Percentiles rank a stretch among this genome's conserved stretches.
phyloP scores from a whole-genome alignment of 257 asterid genomes.

The Hygrophila difformis region DNA sequence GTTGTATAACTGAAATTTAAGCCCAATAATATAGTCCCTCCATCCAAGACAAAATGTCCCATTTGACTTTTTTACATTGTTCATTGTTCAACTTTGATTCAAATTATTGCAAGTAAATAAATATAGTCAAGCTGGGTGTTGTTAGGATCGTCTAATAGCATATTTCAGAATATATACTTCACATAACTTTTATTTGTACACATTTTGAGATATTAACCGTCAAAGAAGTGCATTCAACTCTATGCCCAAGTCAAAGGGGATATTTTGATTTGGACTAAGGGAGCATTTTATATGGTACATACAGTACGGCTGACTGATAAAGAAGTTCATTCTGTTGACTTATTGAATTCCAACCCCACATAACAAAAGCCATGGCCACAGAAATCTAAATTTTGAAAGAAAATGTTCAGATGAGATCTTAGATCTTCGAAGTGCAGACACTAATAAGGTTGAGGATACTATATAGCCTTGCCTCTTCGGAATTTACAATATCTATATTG shows the following conservation, averaged over 20 bases:
- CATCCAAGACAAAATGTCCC: no score
- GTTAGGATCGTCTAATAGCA: no score
- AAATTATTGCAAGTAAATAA: no score
- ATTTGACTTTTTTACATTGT: no score
- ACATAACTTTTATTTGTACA: no score
- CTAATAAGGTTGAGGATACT: slow-evolving; percentile 7
- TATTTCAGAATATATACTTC: no score
- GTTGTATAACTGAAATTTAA: slow-evolving; percentile 1
- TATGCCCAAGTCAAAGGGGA: no score
- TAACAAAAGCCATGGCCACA: neutral
- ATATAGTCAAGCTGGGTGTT: no score
- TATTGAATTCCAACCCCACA: neutral
- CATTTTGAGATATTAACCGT: no score
- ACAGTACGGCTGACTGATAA: slow-evolving; percentile 4
- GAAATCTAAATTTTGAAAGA: slow-evolving; percentile 4
- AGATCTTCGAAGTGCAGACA: slow-evolving; percentile 13
- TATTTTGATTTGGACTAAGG: no score
- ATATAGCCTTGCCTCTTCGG: slow-evolving; percentile 56
- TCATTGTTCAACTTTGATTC: no score
- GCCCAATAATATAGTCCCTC: slow-evolving; percentile 8
- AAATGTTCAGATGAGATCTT: slow-evolving; percentile 10
- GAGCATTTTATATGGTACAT: slow-evolving; percentile 1
- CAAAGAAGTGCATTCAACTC: no score
- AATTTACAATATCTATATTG: slow-evolving; percentile 83
- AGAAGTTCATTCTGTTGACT: neutral